Conservation (phyloP, 306 rosid genomes). For the Erythrophleum fordii region DNA sequence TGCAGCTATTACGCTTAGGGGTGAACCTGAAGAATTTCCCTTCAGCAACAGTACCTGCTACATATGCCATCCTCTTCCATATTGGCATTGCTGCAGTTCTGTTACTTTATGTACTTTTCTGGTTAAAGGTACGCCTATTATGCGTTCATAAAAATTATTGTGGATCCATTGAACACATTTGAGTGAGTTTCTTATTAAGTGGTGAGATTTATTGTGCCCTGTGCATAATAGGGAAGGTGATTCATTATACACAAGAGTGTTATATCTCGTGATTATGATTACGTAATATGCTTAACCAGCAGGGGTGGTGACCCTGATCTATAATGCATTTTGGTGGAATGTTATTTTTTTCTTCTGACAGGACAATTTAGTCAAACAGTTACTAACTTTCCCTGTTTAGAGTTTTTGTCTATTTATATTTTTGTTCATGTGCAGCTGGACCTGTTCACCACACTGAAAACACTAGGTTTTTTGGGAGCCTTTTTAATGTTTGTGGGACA, state of each 20-base stretch:
- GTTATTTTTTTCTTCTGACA: not conserved
- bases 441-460: conserved; percentile 86
- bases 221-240: not conserved
- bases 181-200: conserved; percentile 9
- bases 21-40: conserved; percentile 93
- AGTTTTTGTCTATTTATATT: conserved; percentile 25
- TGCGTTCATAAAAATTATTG: not conserved
- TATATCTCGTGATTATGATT: not conserved
- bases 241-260: not conserved
- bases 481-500: conserved; percentile 85
- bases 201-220: not conserved
- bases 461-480: conserved; percentile 73
- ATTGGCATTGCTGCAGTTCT: conserved; percentile 78
- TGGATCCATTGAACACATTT: conserved; percentile 23
- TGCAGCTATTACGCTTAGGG: conserved; percentile 74
- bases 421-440: conserved; percentile 72
- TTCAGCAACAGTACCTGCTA: conserved; percentile 62
- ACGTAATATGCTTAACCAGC: not conserved
- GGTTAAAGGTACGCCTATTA: conserved; percentile 81
- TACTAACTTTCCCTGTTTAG: not conserved
- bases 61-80: conserved; percentile 79
- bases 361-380: not conserved
- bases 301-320: not conserved
- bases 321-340: conserved; percentile 1
- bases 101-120: conserved; percentile 79